Conservation (phyloP, 352 stramenopile species). For the Phytophthora foliorum region DNA sequence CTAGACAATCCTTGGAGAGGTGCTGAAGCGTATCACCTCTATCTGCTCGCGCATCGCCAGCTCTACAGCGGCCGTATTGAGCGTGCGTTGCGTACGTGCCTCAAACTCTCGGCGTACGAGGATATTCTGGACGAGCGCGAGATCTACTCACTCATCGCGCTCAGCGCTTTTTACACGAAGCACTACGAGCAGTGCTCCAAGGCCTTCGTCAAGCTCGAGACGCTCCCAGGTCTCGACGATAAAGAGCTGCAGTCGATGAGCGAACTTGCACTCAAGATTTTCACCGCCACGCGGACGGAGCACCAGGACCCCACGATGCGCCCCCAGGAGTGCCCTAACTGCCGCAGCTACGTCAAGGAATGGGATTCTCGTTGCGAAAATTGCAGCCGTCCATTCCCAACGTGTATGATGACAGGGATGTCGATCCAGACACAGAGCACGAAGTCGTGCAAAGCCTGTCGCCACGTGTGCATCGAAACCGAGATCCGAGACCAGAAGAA, state of each 20-base stretch:
- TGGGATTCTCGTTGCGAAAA: slow-evolving; percentile 89
- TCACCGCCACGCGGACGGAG: slow-evolving; percentile 72
- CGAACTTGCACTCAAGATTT: slow-evolving; percentile 89
- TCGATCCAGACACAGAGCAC: slow-evolving; percentile 82
- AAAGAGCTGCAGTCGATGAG: slow-evolving; percentile 73
- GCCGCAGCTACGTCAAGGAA: slow-evolving; percentile 83
- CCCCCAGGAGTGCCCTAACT: slow-evolving; percentile 85
- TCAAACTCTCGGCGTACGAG: slow-evolving; percentile 92
- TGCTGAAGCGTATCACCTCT: slow-evolving; percentile 95
- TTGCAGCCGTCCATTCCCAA: slow-evolving; percentile 79
- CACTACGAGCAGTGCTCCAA: slow-evolving; percentile 93
- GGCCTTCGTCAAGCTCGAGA: slow-evolving; percentile 95
- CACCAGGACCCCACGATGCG: slow-evolving; percentile 78
- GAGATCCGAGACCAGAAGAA: slow-evolving; percentile 86
- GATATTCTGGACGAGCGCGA: slow-evolving; percentile 93
- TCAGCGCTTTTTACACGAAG: slow-evolving; percentile 93
- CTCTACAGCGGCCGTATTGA: slow-evolving; percentile 90
- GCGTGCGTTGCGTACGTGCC: slow-evolving; percentile 83
- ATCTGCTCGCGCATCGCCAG: slow-evolving; percentile 93
- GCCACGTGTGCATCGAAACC: slow-evolving; percentile 87
- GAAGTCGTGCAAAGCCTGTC: slow-evolving; percentile 87
- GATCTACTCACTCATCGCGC: slow-evolving; percentile 94
- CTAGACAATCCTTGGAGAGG: slow-evolving; percentile 95
- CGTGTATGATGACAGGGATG: slow-evolving; percentile 82
- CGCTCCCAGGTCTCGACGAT: slow-evolving; percentile 63